Percentiles rank a stretch among this genome's conserved stretches.
Evolutionary conservation across 2,329 filamentous ascomycete genomes (phyloP).

Genomic region (Orbilia blumenaviensis): DNA sequence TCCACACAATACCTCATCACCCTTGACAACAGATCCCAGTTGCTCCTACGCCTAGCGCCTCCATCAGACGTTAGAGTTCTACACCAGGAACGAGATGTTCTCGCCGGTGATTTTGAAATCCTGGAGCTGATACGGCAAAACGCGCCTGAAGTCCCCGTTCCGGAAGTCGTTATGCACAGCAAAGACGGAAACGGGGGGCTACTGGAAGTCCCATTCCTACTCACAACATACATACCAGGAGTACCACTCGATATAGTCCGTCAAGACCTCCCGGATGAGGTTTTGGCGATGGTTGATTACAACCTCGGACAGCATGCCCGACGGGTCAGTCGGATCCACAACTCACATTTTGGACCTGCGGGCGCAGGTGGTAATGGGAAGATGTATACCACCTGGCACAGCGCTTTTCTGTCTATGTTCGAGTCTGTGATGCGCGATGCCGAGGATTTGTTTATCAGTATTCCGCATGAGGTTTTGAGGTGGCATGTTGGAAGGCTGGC

Average conservation of each 20-base stretch:
- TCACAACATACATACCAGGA: conserved; percentile 56
- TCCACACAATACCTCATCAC: conserved; percentile 50
- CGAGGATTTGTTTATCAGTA: conserved; percentile 69
- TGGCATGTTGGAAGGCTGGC: conserved; percentile 66
- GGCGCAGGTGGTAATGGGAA: conserved; percentile 54
- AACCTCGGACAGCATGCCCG: conserved; percentile 59
- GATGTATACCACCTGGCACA: conserved; percentile 65
- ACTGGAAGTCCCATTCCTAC: conserved; percentile 55
- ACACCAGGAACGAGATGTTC: conserved; percentile 54
- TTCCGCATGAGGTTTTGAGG: conserved; percentile 69
- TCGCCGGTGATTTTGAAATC: conserved; percentile 54
- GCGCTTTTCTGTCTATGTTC: conserved; percentile 68
- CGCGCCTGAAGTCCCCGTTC: conserved; percentile 38
- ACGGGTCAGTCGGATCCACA: conserved; percentile 35
- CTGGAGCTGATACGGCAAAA: conserved; percentile 53
- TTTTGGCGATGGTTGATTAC: conserved; percentile 52
- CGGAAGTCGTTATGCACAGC: conserved; percentile 53
- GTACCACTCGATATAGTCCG: conserved; percentile 49
- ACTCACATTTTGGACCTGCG: conserved; percentile 40
- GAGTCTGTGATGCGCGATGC: conserved; percentile 69
- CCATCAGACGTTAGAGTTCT: conserved; percentile 55
- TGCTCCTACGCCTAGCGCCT: conserved; percentile 30
- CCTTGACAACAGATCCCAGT: conserved; percentile 36
- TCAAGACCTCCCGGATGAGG: conserved; percentile 44
- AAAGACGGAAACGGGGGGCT: conserved; percentile 47